phyloP scores from a whole-genome alignment of 2,329 filamentous ascomycete species.

The Exophiala xenobiotica region DNA sequence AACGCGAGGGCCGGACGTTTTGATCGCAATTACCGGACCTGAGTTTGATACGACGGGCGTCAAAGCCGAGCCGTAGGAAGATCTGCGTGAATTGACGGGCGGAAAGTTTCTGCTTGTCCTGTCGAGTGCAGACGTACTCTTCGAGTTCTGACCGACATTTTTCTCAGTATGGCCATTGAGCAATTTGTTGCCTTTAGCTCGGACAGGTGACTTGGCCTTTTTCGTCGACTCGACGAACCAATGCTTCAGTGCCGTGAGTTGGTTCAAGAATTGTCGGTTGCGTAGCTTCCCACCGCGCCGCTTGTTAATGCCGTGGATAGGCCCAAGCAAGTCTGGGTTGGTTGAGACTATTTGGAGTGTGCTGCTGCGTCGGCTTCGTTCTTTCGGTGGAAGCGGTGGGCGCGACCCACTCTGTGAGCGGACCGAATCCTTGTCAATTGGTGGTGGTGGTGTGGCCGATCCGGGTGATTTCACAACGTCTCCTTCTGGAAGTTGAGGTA shows the following conservation, averaged over 20 bases:
- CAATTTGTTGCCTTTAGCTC: conserved; percentile 9
- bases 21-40: conserved; percentile 14
- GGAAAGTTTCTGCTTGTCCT: conserved; percentile 5
- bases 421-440: conserved; percentile 75
- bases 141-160: background rate
- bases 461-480: conserved; percentile 40
- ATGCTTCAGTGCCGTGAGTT: conserved; percentile 67
- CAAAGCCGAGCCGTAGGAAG: conserved; percentile 25
- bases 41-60: conserved; percentile 24
- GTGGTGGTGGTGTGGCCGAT: conserved; percentile 59
- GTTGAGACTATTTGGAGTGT: conserved; percentile 80
- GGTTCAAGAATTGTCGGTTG: conserved; percentile 50
- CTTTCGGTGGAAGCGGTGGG: conserved; percentile 82
- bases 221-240: conserved; percentile 70
- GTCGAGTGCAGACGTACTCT: conserved; percentile 1
- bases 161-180: conserved; percentile 17
- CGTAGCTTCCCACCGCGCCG: conserved; percentile 21
- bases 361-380: conserved; percentile 76
- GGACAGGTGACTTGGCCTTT: conserved; percentile 58
- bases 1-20: conserved; percentile 25
- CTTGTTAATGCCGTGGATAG: conserved; percentile 56
- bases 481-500: conserved; percentile 74
- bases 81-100: conserved; percentile 11
- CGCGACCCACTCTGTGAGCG: conserved; percentile 75
- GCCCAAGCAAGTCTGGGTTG: conserved; percentile 61